phyloP scores from a whole-genome alignment of 768 basidiomycete genomes.

The Panaeolus papilionaceus region DNA sequence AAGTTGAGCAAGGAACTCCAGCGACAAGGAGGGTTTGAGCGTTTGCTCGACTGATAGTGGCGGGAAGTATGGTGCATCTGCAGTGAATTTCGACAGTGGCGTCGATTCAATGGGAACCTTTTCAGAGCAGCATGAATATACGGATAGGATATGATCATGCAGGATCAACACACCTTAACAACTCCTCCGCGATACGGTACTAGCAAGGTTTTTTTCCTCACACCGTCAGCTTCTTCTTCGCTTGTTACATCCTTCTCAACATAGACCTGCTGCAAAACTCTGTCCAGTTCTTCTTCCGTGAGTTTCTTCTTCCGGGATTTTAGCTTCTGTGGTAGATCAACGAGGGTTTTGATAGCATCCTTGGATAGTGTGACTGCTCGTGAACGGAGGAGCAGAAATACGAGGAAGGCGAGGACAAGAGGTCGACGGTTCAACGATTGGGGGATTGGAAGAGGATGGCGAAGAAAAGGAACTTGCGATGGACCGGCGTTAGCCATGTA shows the following conservation, averaged over 20 bases:
- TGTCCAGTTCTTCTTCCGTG: constrained; percentile 47
- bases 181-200: constrained; percentile 70
- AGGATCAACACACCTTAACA: constrained; percentile 55
- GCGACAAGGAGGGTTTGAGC: constrained; percentile 51
- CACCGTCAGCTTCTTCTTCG: constrained; percentile 52
- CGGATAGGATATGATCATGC: not conserved
- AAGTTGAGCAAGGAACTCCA: constrained; percentile 70
- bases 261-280: constrained; percentile 68
- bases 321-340: constrained; percentile 25
- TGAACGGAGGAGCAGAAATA: constrained; percentile 59
- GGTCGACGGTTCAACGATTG: constrained; percentile 29
- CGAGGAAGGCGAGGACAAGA: constrained; percentile 48
- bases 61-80: constrained; percentile 68
- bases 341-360: constrained; percentile 33
- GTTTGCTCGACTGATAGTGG: constrained; percentile 48
- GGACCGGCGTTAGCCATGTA: not conserved
- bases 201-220: constrained; percentile 56
- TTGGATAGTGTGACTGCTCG: constrained; percentile 43
- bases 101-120: constrained; percentile 57
- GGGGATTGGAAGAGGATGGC: constrained; percentile 27
- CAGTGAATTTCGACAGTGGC: constrained; percentile 50
- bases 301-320: constrained; percentile 29
- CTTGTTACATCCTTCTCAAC: constrained; percentile 35
- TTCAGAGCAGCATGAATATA: not conserved
- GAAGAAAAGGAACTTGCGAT: constrained; percentile 20